A percentile compares a stretch with the other conserved stretches of the same genome.
phyloP scores from a whole-genome alignment of 352 stramenopile species.

The Globisporangium cylindrosporum region DNA sequence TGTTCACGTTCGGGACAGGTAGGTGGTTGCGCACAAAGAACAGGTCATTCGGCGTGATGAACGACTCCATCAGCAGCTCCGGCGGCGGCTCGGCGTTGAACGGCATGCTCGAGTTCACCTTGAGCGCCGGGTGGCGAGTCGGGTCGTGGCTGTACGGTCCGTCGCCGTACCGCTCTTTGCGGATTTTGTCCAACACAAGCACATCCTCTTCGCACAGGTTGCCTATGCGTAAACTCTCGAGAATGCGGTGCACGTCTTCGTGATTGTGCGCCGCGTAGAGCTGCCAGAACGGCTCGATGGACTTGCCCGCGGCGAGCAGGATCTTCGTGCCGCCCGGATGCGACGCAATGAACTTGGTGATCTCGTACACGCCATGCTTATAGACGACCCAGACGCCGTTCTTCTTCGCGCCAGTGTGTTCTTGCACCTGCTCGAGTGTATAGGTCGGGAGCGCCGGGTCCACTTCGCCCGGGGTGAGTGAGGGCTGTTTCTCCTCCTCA shows the following conservation, averaged over 20 bases:
- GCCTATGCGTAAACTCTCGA: conserved; percentile 91
- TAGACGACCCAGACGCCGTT: conserved; percentile 93
- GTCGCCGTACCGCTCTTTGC: conserved; percentile 80
- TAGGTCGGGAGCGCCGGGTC: conserved; percentile 57
- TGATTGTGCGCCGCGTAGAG: conserved; percentile 96
- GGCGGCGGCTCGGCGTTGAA: conserved; percentile 95
- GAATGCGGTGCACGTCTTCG: conserved; percentile 88
- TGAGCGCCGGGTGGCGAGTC: conserved; percentile 78
- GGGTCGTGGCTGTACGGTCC: conserved; percentile 95
- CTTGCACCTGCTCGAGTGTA: conserved; percentile 65
- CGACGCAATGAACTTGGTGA: conserved; percentile 94
- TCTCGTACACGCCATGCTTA: conserved; percentile 94
- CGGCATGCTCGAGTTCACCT: conserved; percentile 92
- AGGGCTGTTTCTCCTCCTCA: conserved; percentile 1
- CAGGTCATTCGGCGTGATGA: conserved; percentile 95
- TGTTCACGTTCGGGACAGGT: conserved; percentile 90
- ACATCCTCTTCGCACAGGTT: conserved; percentile 88
- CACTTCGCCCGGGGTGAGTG: conserved; percentile 26
- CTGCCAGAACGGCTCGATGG: conserved; percentile 94
- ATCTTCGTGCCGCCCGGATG: conserved; percentile 93
- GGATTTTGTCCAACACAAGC: conserved; percentile 76
- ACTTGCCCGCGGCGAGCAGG: conserved; percentile 80
- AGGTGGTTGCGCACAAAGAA: conserved; percentile 99
- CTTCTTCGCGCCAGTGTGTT: conserved; percentile 65
- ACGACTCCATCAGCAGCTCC: conserved; percentile 91